Evolutionary conservation across 2,329 filamentous ascomycete species (phyloP).

Genomic region (Tolypocladium pustulatum): DNA sequence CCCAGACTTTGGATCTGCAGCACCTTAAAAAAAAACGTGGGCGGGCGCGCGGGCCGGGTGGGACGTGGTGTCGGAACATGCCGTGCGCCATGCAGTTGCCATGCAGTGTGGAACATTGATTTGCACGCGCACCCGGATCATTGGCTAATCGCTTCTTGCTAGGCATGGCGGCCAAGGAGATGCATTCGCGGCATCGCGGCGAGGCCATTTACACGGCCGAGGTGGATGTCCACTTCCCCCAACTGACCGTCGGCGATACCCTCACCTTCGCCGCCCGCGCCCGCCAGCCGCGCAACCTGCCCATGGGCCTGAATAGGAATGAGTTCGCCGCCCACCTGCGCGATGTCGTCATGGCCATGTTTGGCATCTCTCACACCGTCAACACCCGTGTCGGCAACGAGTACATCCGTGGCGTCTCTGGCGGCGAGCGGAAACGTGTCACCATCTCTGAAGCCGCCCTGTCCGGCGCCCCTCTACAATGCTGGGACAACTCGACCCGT

Average conservation of each 20-base stretch:
- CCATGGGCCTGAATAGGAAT: constrained; percentile 42
- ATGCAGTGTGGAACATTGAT: background rate
- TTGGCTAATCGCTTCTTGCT: constrained; percentile 5
- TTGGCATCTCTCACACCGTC: constrained; percentile 62
- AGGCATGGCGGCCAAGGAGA: constrained; percentile 59
- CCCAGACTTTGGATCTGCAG: constrained; percentile 1
- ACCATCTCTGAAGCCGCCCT: constrained; percentile 51
- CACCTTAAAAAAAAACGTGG: background rate
- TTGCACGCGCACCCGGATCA: background rate
- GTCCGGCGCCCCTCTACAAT: constrained; percentile 50
- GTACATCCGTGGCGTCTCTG: constrained; percentile 63
- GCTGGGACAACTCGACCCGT: constrained; percentile 64
- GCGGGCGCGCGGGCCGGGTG: constrained; percentile 2
- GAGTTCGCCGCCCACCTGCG: constrained; percentile 52
- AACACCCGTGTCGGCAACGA: constrained; percentile 68
- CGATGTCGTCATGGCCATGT: constrained; percentile 67
- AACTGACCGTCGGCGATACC: constrained; percentile 68
- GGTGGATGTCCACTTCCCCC: constrained; percentile 72
- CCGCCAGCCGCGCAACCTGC: constrained; percentile 51
- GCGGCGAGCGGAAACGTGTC: constrained; percentile 61
- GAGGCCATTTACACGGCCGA: constrained; percentile 84
- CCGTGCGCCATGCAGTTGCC: background rate
- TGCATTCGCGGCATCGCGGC: constrained; percentile 68
- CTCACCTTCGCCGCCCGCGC: constrained; percentile 67
- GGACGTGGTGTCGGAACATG: constrained; percentile 2